phyloP scores from a whole-genome alignment of 2,329 filamentous ascomycete species.

The Alternaria atra region DNA sequence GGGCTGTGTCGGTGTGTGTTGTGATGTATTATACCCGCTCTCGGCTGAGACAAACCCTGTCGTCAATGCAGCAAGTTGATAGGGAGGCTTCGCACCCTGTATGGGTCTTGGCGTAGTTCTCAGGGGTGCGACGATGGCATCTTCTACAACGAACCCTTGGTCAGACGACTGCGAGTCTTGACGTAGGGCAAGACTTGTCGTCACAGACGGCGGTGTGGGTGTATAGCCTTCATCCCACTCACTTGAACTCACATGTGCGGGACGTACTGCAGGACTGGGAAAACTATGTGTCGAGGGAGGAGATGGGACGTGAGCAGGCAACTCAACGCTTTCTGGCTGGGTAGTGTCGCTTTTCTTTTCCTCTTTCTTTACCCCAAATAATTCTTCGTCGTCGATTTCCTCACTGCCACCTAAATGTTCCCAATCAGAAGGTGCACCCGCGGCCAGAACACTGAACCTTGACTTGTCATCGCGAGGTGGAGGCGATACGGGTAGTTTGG shows the following conservation, averaged over 20 bases:
- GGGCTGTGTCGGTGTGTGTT: constrained; percentile 25
- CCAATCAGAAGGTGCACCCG: constrained; percentile 51
- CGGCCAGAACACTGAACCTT: constrained; percentile 44
- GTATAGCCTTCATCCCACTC: constrained; percentile 37
- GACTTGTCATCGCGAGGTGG: constrained; percentile 40
- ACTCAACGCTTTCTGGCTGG: constrained; percentile 40
- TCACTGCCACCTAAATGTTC: constrained; percentile 46
- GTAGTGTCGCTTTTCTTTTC: constrained; percentile 20
- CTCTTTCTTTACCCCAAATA: constrained; percentile 41
- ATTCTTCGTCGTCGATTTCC: constrained; percentile 49
- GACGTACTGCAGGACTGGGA: constrained; percentile 43
- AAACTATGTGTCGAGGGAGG: constrained; percentile 40
- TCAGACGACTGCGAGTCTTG: constrained; percentile 26
- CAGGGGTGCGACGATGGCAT: constrained; percentile 28
- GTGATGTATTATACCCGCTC: constrained; percentile 17
- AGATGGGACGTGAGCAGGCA: constrained; percentile 37
- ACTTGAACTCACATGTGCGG: constrained; percentile 20
- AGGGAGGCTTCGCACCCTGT: constrained; percentile 19
- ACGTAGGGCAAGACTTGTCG: constrained; percentile 26
- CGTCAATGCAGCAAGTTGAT: constrained; percentile 16
- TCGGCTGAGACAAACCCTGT: constrained; percentile 24
- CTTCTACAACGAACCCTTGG: constrained; percentile 33
- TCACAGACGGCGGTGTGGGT: constrained; percentile 43
- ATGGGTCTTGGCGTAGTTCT: constrained; percentile 29
- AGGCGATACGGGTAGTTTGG: constrained; percentile 33